Evolutionary conservation across 2,329 filamentous ascomycete genomes (phyloP).

Genomic region (Aureobasidium sp.): DNA sequence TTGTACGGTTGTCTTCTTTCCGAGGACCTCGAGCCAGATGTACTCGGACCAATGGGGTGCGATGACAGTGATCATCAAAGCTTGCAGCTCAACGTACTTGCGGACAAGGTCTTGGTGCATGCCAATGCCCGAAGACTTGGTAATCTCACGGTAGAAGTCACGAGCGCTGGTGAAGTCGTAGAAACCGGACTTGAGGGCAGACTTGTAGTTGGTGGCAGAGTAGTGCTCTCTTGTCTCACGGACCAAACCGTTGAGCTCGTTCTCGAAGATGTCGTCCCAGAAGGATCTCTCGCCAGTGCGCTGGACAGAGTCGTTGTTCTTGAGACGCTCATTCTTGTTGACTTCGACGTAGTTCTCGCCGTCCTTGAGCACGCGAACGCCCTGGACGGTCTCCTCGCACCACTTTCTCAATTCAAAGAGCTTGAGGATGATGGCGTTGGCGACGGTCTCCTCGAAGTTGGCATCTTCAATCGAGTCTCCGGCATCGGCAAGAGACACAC

Average conservation of each 20-base stretch:
- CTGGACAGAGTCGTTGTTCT: constrained; percentile 52
- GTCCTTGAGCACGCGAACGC: constrained; percentile 40
- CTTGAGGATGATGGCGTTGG: constrained; percentile 82
- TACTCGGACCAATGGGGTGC: constrained; percentile 93
- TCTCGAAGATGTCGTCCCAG: constrained; percentile 83
- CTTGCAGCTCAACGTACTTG: constrained; percentile 80
- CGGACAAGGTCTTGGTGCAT: constrained; percentile 78
- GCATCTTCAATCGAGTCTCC: constrained; percentile 92
- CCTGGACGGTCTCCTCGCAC: constrained; percentile 76
- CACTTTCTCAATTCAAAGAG: constrained; percentile 79
- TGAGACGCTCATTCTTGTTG: constrained; percentile 34
- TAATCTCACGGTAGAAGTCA: constrained; percentile 83
- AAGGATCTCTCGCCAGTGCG: constrained; percentile 68
- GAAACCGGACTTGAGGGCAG: constrained; percentile 72
- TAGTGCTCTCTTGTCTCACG: constrained; percentile 72
- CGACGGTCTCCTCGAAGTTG: constrained; percentile 94
- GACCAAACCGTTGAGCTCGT: constrained; percentile 83
- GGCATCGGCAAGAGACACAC: constrained; percentile 87
- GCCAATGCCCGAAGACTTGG: constrained; percentile 64
- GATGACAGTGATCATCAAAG: constrained; percentile 71
- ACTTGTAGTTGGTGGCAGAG: constrained; percentile 69
- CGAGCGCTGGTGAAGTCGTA: constrained; percentile 87
- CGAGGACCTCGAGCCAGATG: constrained; percentile 85
- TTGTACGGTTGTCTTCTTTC: constrained; percentile 68
- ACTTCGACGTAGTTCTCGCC: constrained; percentile 34